Base-by-base conservation (phyloP, 2,329 filamentous ascomycete species). In the Celoporthe dispersa region DNA sequence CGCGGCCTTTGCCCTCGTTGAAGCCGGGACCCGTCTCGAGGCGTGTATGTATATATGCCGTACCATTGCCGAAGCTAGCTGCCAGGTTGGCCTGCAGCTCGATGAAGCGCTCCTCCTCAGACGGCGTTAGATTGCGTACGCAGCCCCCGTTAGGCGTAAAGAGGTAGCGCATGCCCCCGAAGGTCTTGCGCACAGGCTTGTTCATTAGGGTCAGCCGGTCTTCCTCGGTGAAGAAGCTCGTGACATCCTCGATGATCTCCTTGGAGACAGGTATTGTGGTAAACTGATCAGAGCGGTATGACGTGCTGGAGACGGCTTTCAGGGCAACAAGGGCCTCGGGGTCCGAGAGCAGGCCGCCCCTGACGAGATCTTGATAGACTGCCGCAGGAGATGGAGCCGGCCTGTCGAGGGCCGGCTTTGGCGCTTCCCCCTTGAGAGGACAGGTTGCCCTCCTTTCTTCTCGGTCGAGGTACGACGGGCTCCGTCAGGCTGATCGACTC, bases 101-200 rank as follows among this genome's bases (percentile, higher is more conserved):
- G 14, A 95, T 82, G 73, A 92, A 94, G 5, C 86, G 86, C 44
- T 90, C 84, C 76, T 94, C 92, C 72, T 94, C 90, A 57, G 91
- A 88, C 4, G 85, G 81, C 1, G 85, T 89, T 67, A 96, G 80
- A 70, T 92, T 91, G 73, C 91, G 89, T n/a, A 95, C 84, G 77
- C 91, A 92, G 72, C 93, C 90, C 14, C 92, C 92, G 72, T 91
- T 90, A 0, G 92, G 91, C 0, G 92, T 94, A 66, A 94, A 88
- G 74, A 94, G 85, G 73, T 92, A 89, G 35, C 91, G 86, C 77
- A 87, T 85, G 68, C 88, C 89, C 72, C 91, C 89, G 1, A 89
- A 82, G 53, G 89, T 80, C 77, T 91, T 91, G 71, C 85, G 86
- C 11, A 91, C 87, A 14, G 88, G 82, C 71, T 85, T 83, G 63